Conservation (phyloP, 2,329 filamentous ascomycete genomes). For the Fusarium lyarnte region DNA sequence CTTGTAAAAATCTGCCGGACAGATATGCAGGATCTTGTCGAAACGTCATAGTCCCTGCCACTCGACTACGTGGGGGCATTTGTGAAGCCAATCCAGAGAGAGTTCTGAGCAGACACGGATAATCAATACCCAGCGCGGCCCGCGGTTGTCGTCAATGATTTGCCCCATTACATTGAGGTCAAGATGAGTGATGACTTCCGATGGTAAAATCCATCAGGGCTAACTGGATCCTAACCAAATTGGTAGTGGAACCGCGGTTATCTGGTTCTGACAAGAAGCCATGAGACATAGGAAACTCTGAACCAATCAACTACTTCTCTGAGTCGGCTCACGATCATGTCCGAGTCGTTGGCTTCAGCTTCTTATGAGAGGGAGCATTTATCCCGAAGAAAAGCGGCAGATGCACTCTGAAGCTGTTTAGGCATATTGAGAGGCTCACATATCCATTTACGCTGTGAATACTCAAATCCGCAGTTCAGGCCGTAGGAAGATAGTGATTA, state of each 20-base stretch:
- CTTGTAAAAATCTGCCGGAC: slow-evolving; percentile 22
- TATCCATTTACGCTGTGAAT: background rate
- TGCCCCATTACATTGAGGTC: slow-evolving; percentile 22
- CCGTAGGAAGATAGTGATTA: background rate
- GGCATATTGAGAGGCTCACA: background rate
- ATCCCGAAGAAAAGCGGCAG: background rate
- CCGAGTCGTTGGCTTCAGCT: slow-evolving; percentile 15
- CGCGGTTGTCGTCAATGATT: slow-evolving; percentile 29
- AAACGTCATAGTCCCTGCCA: slow-evolving; percentile 38
- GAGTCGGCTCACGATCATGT: slow-evolving; percentile 18
- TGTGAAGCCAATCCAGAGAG: slow-evolving; percentile 19
- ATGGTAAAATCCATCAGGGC: background rate
- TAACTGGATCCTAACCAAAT: background rate
- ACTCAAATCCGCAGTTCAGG: background rate
- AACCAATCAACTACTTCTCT: slow-evolving; percentile 28
- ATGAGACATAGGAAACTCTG: slow-evolving; percentile 16
- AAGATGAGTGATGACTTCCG: slow-evolving; percentile 2
- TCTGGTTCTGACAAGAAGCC: slow-evolving; percentile 14
- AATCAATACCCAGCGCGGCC: slow-evolving; percentile 27
- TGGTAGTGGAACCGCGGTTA: slow-evolving; percentile 8
- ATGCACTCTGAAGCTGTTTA: background rate
- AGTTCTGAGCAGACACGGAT: slow-evolving; percentile 2
- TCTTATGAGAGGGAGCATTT: background rate
- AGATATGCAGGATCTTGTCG: slow-evolving; percentile 36
- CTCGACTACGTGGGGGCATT: slow-evolving; percentile 24